Evolutionary conservation across 129 eudicot species (phyloP).

Genomic region (Daucus carota): DNA sequence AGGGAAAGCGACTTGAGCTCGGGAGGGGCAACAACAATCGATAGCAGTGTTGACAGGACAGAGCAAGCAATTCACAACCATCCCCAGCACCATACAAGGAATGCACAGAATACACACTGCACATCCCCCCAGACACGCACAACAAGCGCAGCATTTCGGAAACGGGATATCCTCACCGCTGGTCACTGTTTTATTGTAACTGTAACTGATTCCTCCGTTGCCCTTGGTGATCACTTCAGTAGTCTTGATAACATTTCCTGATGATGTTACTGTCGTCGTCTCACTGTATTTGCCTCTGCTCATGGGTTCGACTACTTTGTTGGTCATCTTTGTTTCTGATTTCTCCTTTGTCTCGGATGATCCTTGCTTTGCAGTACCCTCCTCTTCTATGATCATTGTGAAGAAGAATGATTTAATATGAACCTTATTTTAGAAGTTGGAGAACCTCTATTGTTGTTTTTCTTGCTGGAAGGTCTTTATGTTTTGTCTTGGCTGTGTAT

Average conservation of each 20-base stretch:
- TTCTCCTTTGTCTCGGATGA: no score
- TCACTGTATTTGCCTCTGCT: conserved; percentile 3
- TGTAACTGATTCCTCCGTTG: background rate
- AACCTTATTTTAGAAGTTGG: no score
- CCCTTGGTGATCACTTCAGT: background rate
- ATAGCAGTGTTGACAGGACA: conserved; percentile 2
- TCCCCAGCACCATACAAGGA: background rate
- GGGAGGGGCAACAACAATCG: background rate
- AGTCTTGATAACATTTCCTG: background rate
- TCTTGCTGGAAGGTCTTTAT: no score
- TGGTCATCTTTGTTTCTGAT: background rate
- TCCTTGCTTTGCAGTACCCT: background rate
- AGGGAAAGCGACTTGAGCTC: conserved; percentile 1
- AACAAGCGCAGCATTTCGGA: background rate
- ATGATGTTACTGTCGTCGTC: background rate
- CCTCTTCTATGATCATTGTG: background rate
- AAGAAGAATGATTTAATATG: no score
- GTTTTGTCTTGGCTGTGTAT: background rate
- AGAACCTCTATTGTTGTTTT: no score
- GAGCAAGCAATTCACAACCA: background rate
- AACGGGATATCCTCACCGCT: background rate
- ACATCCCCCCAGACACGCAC: background rate
- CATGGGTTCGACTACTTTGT: background rate
- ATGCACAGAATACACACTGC: background rate
- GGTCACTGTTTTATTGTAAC: background rate